phyloP scores from a whole-genome alignment of 2,329 filamentous ascomycete genomes.

The Penicillium olsonii region DNA sequence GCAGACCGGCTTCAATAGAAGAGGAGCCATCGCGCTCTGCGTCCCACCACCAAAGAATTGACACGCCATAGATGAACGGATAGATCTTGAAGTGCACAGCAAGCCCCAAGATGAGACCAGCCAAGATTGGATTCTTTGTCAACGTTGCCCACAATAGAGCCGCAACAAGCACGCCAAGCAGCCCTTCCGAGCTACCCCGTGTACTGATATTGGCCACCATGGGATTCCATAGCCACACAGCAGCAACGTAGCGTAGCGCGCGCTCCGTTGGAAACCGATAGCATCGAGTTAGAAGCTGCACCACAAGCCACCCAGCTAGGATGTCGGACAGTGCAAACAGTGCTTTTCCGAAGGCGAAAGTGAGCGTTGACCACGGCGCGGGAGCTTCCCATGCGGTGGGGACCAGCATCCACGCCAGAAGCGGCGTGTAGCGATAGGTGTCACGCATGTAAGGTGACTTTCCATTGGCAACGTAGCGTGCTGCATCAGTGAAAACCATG shows the following conservation, averaged over 20 bases:
- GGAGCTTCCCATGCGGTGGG: constrained; percentile 65
- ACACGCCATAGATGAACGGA: constrained; percentile 87
- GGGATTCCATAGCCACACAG: constrained; percentile 92
- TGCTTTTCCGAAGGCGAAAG: constrained; percentile 78
- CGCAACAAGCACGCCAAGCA: constrained; percentile 82
- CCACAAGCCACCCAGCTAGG: constrained; percentile 77
- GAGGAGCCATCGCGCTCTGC: constrained; percentile 23
- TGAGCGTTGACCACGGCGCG: constrained; percentile 23
- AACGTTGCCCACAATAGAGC: constrained; percentile 81
- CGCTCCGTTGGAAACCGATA: constrained; percentile 52
- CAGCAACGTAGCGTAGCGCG: constrained; percentile 71
- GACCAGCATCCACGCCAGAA: constrained; percentile 86
- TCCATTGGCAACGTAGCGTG: constrained; percentile 70
- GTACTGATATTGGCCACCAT: constrained; percentile 99
- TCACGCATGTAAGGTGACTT: constrained; percentile 81
- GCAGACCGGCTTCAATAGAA: not conserved
- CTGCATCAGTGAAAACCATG: constrained; percentile 94
- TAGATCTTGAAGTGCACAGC: constrained; percentile 98
- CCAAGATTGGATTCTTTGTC: constrained; percentile 61
- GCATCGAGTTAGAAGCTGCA: constrained; percentile 52
- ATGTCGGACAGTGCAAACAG: constrained; percentile 84
- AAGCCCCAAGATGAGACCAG: constrained; percentile 75
- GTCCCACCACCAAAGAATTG: constrained; percentile 47
- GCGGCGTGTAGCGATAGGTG: constrained; percentile 94
- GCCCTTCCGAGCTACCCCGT: constrained; percentile 86